phyloP scores from a whole-genome alignment of 495 filamentous ascomycete species.

The Xylaria venustula region DNA sequence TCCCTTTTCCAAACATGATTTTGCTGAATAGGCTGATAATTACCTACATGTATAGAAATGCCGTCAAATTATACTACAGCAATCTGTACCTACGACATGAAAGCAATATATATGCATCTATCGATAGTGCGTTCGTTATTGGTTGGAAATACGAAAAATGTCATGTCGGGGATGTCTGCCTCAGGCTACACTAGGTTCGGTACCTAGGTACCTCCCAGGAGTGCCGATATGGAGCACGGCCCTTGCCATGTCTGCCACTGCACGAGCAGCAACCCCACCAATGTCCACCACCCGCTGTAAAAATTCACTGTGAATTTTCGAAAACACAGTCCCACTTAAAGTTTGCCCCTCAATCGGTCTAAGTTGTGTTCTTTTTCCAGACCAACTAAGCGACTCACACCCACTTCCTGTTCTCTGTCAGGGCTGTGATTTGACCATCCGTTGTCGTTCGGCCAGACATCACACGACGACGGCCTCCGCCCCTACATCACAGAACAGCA shows the following conservation, averaged over 20 bases:
- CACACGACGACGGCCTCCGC: not conserved
- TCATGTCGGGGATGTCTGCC: too few relatives aligned
- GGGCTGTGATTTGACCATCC: not conserved
- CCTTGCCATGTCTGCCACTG: constrained; percentile 9
- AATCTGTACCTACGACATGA: too few relatives aligned
- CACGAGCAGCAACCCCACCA: constrained; percentile 21
- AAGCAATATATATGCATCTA: too few relatives aligned
- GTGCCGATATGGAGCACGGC: too few relatives aligned
- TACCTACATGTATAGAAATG: too few relatives aligned
- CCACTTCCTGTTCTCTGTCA: not conserved
- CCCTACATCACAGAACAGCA: not conserved
- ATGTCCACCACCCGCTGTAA: constrained; percentile 32
- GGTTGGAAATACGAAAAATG: too few relatives aligned
- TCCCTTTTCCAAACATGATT: too few relatives aligned
- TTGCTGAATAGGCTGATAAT: too few relatives aligned
- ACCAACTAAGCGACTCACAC: not conserved
- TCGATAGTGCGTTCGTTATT: too few relatives aligned
- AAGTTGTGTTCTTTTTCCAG: constrained; percentile 14
- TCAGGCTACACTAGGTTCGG: too few relatives aligned
- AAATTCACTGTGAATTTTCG: constrained; percentile 33
- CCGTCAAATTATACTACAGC: too few relatives aligned
- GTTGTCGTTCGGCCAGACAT: constrained; percentile 2
- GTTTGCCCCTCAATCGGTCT: constrained; percentile 29
- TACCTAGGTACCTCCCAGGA: too few relatives aligned
- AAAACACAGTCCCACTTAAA: constrained; percentile 25